Evolutionary conservation across 768 basidiomycete genomes (phyloP).

Genomic region (Cystobasidiopsis lactophilus): DNA sequence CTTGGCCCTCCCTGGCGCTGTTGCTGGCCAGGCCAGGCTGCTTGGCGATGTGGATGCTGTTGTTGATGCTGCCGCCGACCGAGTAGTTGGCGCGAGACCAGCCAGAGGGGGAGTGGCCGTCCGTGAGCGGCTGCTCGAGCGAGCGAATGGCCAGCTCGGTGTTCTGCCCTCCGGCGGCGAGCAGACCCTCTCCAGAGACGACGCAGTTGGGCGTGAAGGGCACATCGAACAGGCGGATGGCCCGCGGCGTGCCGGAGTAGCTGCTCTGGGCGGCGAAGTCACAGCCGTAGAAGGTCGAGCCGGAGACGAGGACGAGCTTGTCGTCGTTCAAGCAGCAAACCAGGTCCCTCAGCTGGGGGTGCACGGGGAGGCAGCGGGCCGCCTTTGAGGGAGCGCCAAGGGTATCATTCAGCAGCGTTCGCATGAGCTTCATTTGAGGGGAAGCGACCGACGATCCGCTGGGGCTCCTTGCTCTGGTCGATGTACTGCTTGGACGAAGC

Average conservation of each 20-base stretch:
- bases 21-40: conserved; percentile 24
- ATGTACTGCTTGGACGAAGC: no score
- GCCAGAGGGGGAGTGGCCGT: not conserved
- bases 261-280: not conserved
- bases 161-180: conserved; percentile 17
- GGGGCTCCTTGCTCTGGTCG: no score
- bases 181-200: conserved; percentile 11
- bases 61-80: conserved; percentile 44
- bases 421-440: no score
- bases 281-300: not conserved
- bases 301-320: no score
- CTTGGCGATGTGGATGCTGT: conserved; percentile 39
- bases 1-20: conserved; percentile 19
- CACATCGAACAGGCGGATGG: conserved; percentile 2
- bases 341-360: not conserved
- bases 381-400: no score
- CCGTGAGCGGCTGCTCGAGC: not conserved
- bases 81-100: not conserved
- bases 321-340: not conserved
- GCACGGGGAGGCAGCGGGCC: not conserved
- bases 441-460: no score
- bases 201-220: conserved; percentile 11
- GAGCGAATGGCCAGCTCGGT: conserved; percentile 14
- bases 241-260: no score
- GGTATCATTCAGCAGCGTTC: no score